These are phyloP conservation scores for Pseudogymnoascus sp. DNA, from an alignment of 2,329 filamentous ascomycete genomes.

Conservation along the genomic window DNA sequence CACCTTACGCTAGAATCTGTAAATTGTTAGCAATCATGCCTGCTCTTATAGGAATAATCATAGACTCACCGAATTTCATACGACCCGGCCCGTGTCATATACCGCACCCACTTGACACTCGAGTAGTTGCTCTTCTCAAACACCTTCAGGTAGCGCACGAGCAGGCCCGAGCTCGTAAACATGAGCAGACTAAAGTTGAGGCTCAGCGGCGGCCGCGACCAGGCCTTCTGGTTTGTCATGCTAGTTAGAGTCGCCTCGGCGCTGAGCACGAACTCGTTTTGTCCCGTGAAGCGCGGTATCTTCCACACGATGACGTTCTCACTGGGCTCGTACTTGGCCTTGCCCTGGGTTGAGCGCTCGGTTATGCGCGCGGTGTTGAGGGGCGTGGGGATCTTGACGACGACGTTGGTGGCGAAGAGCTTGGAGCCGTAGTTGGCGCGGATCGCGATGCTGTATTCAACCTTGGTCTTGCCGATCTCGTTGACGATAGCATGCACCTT, in stretches of 20 bases:
- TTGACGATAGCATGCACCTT: constrained; percentile 98
- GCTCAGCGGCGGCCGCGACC: constrained; percentile 87
- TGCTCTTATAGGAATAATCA: background rate
- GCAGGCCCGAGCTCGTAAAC: constrained; percentile 90
- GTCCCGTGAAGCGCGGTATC: constrained; percentile 96
- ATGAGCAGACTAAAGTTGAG: constrained; percentile 90
- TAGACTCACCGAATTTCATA: constrained; percentile 77
- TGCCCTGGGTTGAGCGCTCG: constrained; percentile 87
- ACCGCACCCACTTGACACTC: constrained; percentile 97
- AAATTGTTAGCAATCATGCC: background rate
- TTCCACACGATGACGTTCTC: constrained; percentile 99
- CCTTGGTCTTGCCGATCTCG: constrained; percentile 91
- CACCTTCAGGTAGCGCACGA: constrained; percentile 93
- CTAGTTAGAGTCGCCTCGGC: constrained; percentile 88
- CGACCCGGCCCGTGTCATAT: constrained; percentile 96
- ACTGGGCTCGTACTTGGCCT: constrained; percentile 95
- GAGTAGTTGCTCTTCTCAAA: constrained; percentile 99
- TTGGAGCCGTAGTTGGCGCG: constrained; percentile 95
- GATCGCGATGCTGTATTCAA: constrained; percentile 96
- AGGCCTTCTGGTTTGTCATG: constrained; percentile 97
- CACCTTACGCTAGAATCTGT: background rate
- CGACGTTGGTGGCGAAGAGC: constrained; percentile 92
- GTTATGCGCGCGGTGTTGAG: constrained; percentile 92
- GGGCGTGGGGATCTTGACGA: constrained; percentile 88
- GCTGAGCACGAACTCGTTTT: constrained; percentile 89